Evolutionary conservation across 352 stramenopile species (phyloP), one percentile per base, ranked within the genome.

Genomic region (Phytophthora foliorum): DNA sequence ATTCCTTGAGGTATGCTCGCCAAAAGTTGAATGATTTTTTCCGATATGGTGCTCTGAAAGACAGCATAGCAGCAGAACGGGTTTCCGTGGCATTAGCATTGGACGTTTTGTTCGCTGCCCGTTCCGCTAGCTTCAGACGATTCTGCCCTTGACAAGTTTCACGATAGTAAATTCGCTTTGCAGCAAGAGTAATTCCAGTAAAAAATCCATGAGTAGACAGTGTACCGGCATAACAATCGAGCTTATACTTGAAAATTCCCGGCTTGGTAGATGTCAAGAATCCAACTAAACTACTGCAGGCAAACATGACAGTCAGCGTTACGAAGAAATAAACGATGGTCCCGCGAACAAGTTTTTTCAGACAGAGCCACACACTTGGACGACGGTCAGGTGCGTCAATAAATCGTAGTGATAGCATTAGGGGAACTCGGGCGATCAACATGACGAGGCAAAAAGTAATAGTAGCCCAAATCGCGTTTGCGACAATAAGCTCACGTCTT

Each of bases 111-210:
- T 10, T 32, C 9, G 29, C 29, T 32, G 4, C 4, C 7, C 49
- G 51, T 24, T 52, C 38, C 45, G 11, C 16, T n/a, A 21, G 21
- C 11, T 46, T 24, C 10, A 66, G 22, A 8, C 50, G 55, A 39
- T 66, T 56, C 22, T 32, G 39, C 5, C 63, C 63, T 60, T 67
- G 63, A 10, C 41, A 29, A 10, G 48, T 67, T 46, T 71, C 63
- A 27, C 13, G 38, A 19, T 66, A 71, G 11, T 57, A 71, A 39
- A 67, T 57, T 32, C 39, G 46, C 31, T 57, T 71, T 3, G 49
- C 49, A 10, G 31, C 25, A 3, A 66, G 6, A 6, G 63, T 51
- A 50, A 66, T 51, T 3, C 55, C 63, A 29, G 56, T 60, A 27
- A 67, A 66, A 14, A 3, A n/a, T n/a, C 54, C 55, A 17, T 60